Conservation (phyloP, 129 eudicot genomes). For the Erigeron canadensis region DNA sequence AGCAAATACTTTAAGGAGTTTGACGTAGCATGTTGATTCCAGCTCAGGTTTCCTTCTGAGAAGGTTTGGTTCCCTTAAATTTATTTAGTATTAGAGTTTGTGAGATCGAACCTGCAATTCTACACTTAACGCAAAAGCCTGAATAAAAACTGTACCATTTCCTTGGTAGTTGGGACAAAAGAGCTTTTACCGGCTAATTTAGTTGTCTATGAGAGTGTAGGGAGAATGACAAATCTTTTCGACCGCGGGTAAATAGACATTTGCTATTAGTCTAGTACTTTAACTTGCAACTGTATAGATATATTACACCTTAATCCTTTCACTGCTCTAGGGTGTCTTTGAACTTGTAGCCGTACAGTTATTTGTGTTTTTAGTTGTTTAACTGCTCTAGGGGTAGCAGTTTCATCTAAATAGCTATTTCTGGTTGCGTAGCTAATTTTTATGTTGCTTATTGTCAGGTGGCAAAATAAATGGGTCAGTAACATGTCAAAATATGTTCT, state of each 20-base stretch:
- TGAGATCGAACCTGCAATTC: not conserved
- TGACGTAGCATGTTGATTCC: not conserved
- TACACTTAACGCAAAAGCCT: not conserved
- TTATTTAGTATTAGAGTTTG: not conserved
- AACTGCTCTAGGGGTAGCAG: not conserved
- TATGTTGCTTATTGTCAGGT: not conserved
- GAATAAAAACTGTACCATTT: not conserved
- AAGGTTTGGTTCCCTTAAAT: not conserved
- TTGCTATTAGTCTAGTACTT: not conserved
- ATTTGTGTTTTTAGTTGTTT: not conserved
- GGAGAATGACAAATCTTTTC: not conserved
- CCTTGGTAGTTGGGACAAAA: not conserved
- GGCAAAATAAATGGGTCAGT: too few relatives aligned
- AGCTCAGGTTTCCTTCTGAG: not conserved
- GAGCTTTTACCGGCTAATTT: not conserved
- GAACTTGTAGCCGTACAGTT: not conserved
- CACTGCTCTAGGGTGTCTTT: not conserved
- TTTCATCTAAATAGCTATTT: not conserved
- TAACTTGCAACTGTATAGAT: not conserved
- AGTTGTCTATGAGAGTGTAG: not conserved
- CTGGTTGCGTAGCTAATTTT: slow-evolving; percentile 1
- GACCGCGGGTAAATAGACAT: not conserved
- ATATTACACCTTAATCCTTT: not conserved
- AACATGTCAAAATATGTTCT: too few relatives aligned
- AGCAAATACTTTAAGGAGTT: not conserved